Conservation (phyloP, 2,329 filamentous ascomycete genomes). For the Colletotrichum plurivorum region DNA sequence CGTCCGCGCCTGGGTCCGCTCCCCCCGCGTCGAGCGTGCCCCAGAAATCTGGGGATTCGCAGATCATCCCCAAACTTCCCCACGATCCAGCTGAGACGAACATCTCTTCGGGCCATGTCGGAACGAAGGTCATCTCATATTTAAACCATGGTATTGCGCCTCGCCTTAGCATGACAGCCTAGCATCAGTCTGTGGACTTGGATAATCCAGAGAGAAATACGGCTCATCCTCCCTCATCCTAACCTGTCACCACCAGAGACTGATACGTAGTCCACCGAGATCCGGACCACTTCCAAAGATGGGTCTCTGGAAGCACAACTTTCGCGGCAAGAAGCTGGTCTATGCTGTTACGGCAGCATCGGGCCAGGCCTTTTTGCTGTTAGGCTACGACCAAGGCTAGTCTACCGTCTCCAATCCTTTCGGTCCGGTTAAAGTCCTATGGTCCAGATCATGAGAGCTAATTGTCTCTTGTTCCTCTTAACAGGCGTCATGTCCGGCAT, state of each 20-base stretch:
- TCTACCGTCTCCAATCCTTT: background rate
- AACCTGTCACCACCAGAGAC: background rate
- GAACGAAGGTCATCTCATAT: background rate
- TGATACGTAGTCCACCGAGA: background rate
- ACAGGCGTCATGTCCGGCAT: constrained; percentile 48
- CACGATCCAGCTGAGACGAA: background rate
- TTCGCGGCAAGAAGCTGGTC: constrained; percentile 8
- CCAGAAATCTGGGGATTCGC: background rate
- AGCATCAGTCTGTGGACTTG: background rate
- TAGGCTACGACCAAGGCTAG: constrained; percentile 11
- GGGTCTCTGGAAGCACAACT: constrained; percentile 5
- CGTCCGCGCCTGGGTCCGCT: background rate
- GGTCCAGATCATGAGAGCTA: background rate
- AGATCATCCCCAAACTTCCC: background rate
- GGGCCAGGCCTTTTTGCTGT: background rate
- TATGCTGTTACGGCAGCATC: constrained; percentile 5
- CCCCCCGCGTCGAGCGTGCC: no score
- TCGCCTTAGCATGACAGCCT: no score
- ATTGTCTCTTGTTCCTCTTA: background rate
- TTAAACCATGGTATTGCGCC: background rate
- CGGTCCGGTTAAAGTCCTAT: background rate
- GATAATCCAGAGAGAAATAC: background rate
- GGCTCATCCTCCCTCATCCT: background rate
- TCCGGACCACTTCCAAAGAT: background rate
- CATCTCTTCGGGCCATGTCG: background rate